Base-by-base conservation (phyloP, 2,329 filamentous ascomycete genomes). In the Penicillium sclerotiorum region DNA sequence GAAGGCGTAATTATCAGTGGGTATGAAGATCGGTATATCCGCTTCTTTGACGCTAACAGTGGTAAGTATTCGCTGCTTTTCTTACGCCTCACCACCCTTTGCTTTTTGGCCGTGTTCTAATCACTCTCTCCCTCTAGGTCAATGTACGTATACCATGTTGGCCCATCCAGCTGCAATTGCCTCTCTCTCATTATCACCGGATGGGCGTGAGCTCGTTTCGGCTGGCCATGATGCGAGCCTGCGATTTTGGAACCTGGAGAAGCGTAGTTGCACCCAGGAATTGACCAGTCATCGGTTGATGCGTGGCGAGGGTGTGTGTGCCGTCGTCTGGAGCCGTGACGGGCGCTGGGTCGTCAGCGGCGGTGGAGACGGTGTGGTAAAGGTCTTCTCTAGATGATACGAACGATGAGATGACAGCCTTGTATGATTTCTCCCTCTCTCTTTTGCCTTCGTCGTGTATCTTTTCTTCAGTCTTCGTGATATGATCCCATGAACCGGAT, bases 91-190 rank as follows among this genome's bases (percentile, higher is more conserved):
- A n/a, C n/a, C 35, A 27, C 17, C 6, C 13, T 25, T 8, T 33
- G 17, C 33, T 38, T 22, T 8, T 27, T 17, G 5, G 18, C n/a
- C n/a, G 37, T 18, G 22, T 21, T 41, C 57, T 64, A 53, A 66
- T 57, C 47, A 53, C 49, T 8, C 6, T 53, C 9, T 25, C 41
- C 17, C 11, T 45, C 11, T 58, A 97, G 94, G 94, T 49, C 94
- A 99, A 90, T 96, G 92, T 75, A 97, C 94, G 57, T 99, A 99
- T 74, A 95, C 89, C 65, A 99, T 99, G 94, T 84, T 97, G 52
- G 94, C 94, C 5, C 94, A 99, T 63, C 91, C 94, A 1, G 88
- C 92, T 3, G 87, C 94, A 49, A 96, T 99, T 59, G 95, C 94
- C 1, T 88, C 89, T 21, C 81, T 99, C 5, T 95, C 90, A 0